Percentiles rank a stretch among this genome's conserved stretches.
phyloP scores from a whole-genome alignment of 108 stramenopile species.

The Halocafeteria seosinensis region DNA sequence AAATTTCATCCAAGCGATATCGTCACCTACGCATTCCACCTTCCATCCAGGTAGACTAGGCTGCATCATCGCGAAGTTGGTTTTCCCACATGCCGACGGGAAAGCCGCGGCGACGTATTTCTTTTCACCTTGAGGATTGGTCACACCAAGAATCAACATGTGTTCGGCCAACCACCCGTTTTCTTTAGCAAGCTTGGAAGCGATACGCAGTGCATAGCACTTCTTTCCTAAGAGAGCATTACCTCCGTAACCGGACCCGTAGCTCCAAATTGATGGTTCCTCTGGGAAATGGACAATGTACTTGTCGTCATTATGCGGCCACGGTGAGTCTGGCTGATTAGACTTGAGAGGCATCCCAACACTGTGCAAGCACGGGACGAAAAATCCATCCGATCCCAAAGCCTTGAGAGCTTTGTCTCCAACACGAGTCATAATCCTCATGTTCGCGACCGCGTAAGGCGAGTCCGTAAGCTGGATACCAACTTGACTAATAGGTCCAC shows the following conservation, averaged over 20 bases:
- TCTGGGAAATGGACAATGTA: not conserved
- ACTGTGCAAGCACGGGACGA: not conserved
- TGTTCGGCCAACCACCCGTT: not conserved
- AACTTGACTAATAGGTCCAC: not conserved
- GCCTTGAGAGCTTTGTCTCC: not conserved
- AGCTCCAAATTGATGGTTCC: not conserved
- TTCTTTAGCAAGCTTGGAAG: not conserved
- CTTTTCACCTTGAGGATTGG: not conserved
- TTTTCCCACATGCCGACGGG: not conserved
- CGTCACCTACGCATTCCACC: slow-evolving; percentile 1
- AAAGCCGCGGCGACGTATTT: not conserved
- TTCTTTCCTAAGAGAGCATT: not conserved
- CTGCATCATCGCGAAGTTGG: not conserved
- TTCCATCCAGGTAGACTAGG: not conserved
- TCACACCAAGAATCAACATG: not conserved
- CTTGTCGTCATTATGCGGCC: not conserved
- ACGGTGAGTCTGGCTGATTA: not conserved
- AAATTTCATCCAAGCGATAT: not conserved
- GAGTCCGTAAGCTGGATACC: not conserved
- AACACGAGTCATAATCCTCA: not conserved
- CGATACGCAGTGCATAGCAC: slow-evolving; percentile 1
- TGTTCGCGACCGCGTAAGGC: not conserved
- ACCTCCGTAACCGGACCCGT: not conserved
- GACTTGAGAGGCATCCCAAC: not conserved
- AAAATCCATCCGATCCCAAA: not conserved